A percentile compares a stretch with the other conserved stretches of the same genome.
These are phyloP conservation scores for Rhynchosporium agropyri DNA, from an alignment of 2,329 filamentous ascomycete species.

Conservation along the genomic window DNA sequence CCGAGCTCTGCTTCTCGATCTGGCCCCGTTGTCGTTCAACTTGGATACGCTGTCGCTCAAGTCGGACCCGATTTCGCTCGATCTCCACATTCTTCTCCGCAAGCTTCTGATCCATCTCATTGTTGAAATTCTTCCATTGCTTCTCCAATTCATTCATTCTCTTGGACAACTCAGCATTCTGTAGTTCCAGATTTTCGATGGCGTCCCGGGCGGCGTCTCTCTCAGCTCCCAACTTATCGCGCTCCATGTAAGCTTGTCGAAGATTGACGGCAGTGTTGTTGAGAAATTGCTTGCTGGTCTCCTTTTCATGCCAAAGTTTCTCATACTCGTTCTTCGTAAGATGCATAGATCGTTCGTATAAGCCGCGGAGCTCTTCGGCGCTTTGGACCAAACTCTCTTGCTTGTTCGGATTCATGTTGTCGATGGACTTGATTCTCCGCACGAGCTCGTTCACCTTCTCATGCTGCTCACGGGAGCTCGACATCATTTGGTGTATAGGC, in stretches of 20 bases:
- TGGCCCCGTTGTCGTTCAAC: background rate
- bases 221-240: slow-evolving; percentile 14
- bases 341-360: background rate
- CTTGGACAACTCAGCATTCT: background rate
- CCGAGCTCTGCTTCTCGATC: background rate
- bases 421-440: slow-evolving; percentile 5
- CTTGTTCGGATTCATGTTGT: background rate
- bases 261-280: slow-evolving; percentile 16
- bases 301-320: background rate
- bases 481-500: background rate
- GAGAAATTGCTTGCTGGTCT: slow-evolving; percentile 1
- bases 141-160: slow-evolving; percentile 16
- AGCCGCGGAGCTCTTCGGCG: slow-evolving; percentile 1
- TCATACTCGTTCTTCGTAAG: background rate
- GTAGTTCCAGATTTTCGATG: slow-evolving; percentile 13
- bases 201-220: slow-evolving; percentile 13
- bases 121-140: slow-evolving; percentile 17
- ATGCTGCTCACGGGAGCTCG: slow-evolving; percentile 1
- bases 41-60: slow-evolving; percentile 8
- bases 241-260: slow-evolving; percentile 18
- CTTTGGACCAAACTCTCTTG: slow-evolving; percentile 12
- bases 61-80: slow-evolving; percentile 3
- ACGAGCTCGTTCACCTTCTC: background rate
- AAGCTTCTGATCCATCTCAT: slow-evolving; percentile 26
- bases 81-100: slow-evolving; percentile 27